Conservation (phyloP, 176 grass and related monocot species). For the Avena insularis region DNA sequence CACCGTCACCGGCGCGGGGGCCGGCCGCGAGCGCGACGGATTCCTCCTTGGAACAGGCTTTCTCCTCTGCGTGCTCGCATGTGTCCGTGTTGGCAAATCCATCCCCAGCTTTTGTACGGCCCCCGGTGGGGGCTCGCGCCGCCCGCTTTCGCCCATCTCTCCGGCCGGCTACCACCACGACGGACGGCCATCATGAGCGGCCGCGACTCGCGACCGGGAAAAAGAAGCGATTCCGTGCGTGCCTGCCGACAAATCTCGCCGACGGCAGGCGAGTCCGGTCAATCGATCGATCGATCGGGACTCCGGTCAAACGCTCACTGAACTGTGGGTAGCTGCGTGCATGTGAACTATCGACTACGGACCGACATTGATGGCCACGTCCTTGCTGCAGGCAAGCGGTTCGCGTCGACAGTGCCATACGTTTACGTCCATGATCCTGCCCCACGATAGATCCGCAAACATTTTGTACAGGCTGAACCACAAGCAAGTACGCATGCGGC, state of each 20-base stretch:
- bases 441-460: background rate
- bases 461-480: background rate
- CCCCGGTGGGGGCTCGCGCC: background rate
- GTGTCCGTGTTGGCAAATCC: slow-evolving; percentile 14
- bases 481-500: background rate
- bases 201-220: slow-evolving; percentile 4
- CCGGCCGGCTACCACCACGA: background rate
- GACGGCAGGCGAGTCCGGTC: background rate
- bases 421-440: background rate
- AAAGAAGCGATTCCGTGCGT: slow-evolving; percentile 10
- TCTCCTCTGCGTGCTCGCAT: slow-evolving; percentile 32
- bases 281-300: background rate
- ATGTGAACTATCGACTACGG: background rate
- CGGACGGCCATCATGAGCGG: slow-evolving; percentile 39
- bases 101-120: slow-evolving; percentile 13
- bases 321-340: background rate
- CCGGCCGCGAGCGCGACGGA: background rate
- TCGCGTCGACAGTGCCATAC: background rate
- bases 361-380: slow-evolving; percentile 1
- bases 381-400: background rate
- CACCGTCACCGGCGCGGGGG: background rate
- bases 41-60: background rate
- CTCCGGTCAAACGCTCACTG: background rate
- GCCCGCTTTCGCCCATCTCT: background rate
- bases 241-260: slow-evolving; percentile 51